A percentile compares a stretch with the other conserved stretches of the same genome.
Conservation (phyloP, 2,329 filamentous ascomycete species). For the Aspergillus sp. region DNA sequence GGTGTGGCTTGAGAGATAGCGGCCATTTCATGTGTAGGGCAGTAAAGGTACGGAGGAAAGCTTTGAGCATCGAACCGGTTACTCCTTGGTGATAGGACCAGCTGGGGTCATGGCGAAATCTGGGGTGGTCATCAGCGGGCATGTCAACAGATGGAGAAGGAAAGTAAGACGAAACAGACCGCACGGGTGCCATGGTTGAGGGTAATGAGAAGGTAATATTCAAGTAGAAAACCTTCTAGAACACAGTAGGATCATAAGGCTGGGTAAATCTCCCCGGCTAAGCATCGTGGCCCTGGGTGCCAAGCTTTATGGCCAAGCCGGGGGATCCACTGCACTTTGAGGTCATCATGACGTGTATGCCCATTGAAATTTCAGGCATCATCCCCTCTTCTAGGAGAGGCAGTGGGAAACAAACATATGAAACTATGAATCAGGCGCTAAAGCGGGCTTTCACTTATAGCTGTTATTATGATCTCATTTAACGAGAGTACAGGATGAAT, state of each 20-base stretch:
- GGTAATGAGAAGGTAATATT: no score
- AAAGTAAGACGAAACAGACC: neutral
- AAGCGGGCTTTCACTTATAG: accelerated
- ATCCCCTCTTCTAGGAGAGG: neutral
- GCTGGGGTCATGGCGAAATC: slow-evolving; percentile 15
- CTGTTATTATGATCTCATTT: no score
- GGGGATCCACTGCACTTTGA: neutral
- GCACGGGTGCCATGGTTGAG: neutral
- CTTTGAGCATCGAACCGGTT: slow-evolving; percentile 10
- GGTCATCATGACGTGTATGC: neutral
- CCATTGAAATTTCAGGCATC: neutral
- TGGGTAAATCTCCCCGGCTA: no score
- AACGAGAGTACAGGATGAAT: no score
- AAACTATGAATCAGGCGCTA: no score
- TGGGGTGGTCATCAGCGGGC: neutral
- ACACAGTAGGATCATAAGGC: no score
- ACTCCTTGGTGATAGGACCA: slow-evolving; percentile 21
- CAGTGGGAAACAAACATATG: neutral
- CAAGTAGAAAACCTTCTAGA: no score
- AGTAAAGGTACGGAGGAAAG: slow-evolving; percentile 12
- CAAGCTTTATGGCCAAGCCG: slow-evolving; percentile 6
- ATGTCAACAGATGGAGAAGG: no score
- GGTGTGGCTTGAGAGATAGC: slow-evolving; percentile 15
- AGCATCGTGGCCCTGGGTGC: neutral
- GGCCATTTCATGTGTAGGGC: slow-evolving; percentile 12